Evolutionary conservation across 2,329 filamentous ascomycete species (phyloP), one percentile per base, ranked within the genome.

Genomic region (Neofusicoccum umdonicola): DNA sequence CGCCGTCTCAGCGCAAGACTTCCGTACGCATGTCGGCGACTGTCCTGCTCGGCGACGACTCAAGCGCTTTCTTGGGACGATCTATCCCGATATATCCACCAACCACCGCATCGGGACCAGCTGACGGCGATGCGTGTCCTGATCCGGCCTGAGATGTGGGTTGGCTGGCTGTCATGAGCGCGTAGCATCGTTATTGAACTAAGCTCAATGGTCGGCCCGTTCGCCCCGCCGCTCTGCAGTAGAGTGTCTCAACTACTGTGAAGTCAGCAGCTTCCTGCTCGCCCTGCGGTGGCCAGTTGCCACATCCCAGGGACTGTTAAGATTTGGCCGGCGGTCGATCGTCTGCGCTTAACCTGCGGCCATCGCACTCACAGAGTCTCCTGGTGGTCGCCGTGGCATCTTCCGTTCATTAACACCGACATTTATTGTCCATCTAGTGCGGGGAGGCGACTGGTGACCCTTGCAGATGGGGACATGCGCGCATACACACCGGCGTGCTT

Each of bases 121-220:
- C 13, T 37, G 54, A 31, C 15, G 9, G 27, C 27, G 15, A 13
- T 31, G 15, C 22, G 47, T 34, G 12, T 51, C 22, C 27, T n/a
- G 13, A 13, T 34, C 13, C 11, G 47, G n/a, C 47, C 9, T 31
- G 17, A 35, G 15, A 51, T 31, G 27, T 31, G 4, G 22, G 22
- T 51, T 22, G 22, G 47, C 22, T 22, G 11, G 11, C 11, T 13
- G 47, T 22, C 27, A 4, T 37, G 13, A 17, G 22, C 22, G 22
- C 22, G 22, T 22, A 22, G 19, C 19, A 22, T 22, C 15, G 56
- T 22, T 9, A 47, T 45, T 2, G 7, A 47, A 41, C 42, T 37
- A 58, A 35, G 41, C 54, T 58, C 54, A 44, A 34, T 7, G 54
- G 22, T 58, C 54, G 54, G 41, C 56, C 41, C 56, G 56, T 60